Conservation (phyloP, 1,284 basidiomycete species). For the Termitomyces sp. region DNA sequence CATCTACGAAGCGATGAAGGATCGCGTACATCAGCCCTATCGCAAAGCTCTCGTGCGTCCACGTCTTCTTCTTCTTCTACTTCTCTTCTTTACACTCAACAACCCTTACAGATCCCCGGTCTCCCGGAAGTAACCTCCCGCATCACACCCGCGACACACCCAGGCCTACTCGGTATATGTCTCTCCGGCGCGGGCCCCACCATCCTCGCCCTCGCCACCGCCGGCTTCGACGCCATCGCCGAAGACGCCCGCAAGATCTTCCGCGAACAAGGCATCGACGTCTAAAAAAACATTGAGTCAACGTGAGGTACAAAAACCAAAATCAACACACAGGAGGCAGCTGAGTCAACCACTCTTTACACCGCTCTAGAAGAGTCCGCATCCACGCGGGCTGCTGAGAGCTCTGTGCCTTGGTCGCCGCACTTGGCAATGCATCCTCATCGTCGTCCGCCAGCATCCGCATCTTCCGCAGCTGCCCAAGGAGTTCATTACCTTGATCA, state of each 20-base stretch:
- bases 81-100: not conserved
- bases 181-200: constrained; percentile 98
- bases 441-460: constrained; percentile 86
- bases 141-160: constrained; percentile 86
- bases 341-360: constrained; percentile 75
- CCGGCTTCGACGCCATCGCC: constrained; percentile 79
- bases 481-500: constrained; percentile 68
- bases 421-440: constrained; percentile 51
- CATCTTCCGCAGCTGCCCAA: constrained; percentile 89
- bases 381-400: constrained; percentile 88
- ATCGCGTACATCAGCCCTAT: constrained; percentile 96
- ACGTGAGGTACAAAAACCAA: too few relatives aligned
- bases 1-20: constrained; percentile 99
- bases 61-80: not conserved
- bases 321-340: constrained; percentile 71
- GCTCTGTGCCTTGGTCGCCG: constrained; percentile 55
- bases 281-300: too few relatives aligned
- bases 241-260: constrained; percentile 78
- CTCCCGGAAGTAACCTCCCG: constrained; percentile 84
- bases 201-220: constrained; percentile 92
- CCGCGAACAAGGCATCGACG: constrained; percentile 59
- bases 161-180: constrained; percentile 94
- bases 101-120: constrained; percentile 76
- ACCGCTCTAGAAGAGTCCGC: constrained; percentile 74
- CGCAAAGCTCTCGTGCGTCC: constrained; percentile 73